Base-by-base conservation (phyloP, 441 rosid species). In the Dalechampia spathulata region DNA sequence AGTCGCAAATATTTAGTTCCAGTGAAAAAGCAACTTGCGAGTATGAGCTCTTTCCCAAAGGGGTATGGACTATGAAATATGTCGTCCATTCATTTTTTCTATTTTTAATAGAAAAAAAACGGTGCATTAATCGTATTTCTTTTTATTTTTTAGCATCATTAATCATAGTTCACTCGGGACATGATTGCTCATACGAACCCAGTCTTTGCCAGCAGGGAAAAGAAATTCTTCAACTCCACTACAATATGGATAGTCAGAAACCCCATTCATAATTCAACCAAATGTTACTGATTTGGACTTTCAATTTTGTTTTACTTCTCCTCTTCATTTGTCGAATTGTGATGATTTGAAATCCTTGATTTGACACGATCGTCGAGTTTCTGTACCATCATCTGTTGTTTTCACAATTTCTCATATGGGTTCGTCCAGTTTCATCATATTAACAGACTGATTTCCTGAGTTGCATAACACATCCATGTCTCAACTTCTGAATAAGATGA, bases 21-120 rank as follows among this genome's bases (percentile, higher is more conserved):
- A 30, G 55, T 40, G 47, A 69, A 48, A 44, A 36, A 52, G 61
- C 66, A 53, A 50, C 13, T 43, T 59, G 7, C 36, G 47, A 11
- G 44, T 46, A 30, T 3, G n/a, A 58, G 65, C 79, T 65, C 74
- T 75, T 83, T 75, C 88, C 90, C 10, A 72, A 79, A 72, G 68
- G 65, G 70, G 86, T 30, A 30, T 74, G 81, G 71, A 86, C 93
- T 75, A 76, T 52, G 81, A 74, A 75, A 48, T 8, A 30, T 30
- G 4, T 30, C 4, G 8, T 3, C 8, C n/a, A n/a, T 30, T 8
- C 34, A 30, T 30, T 30, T 3, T 30, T 30, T 4, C 4, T 30
- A 30, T 30, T 3, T 3, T 30, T 30, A 3, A 30, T 30, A 30
- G 34, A 12, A 4, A 11, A 44, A 27, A 44, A 20, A 52, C 37